phyloP scores from a whole-genome alignment of 208 protist species.

The Leishmania tropica region DNA sequence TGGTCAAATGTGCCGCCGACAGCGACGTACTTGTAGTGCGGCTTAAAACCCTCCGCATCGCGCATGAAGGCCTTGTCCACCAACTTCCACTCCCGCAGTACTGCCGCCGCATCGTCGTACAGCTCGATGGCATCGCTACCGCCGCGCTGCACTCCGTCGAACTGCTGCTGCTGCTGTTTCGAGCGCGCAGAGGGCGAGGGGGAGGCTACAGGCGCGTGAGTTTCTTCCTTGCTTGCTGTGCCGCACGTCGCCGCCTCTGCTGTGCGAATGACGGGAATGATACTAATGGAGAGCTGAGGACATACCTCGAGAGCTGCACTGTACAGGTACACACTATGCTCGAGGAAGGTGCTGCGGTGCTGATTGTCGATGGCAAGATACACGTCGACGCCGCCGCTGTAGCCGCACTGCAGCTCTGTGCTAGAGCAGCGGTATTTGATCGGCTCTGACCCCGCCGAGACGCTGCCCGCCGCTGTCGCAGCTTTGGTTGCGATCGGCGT shows the following conservation, averaged over 20 bases:
- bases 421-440: constrained; percentile 16
- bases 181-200: neutral
- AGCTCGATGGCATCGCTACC: constrained; percentile 6
- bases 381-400: constrained; percentile 35
- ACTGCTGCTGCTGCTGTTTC: neutral
- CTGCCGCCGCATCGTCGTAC: constrained; percentile 18
- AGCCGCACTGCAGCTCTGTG: constrained; percentile 13
- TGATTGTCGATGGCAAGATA: constrained; percentile 56
- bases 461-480: neutral
- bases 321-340: constrained; percentile 70
- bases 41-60: constrained; percentile 45
- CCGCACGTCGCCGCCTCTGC: neutral
- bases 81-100: constrained; percentile 22
- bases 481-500: constrained; percentile 1
- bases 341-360: constrained; percentile 57
- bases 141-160: neutral
- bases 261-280: constrained; percentile 51
- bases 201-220: neutral
- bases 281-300: constrained; percentile 45
- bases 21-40: constrained; percentile 74
- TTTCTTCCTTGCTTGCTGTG: neutral
- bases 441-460: neutral
- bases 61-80: constrained; percentile 18
- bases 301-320: constrained; percentile 44
- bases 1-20: constrained; percentile 92